phyloP scores from a whole-genome alignment of 495 filamentous ascomycete genomes.

The Daldinia bambusicola region DNA sequence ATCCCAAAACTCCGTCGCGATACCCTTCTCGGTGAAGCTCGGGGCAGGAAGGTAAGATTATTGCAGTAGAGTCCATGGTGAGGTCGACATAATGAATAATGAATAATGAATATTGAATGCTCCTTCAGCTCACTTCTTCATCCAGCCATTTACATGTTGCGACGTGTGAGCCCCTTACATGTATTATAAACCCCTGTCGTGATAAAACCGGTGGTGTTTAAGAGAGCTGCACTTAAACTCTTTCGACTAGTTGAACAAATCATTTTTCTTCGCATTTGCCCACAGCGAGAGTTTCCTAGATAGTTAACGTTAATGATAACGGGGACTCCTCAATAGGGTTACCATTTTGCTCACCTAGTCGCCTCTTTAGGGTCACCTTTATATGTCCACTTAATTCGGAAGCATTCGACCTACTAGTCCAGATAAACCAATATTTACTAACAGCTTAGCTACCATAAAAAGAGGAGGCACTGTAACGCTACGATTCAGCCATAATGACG shows the following conservation, averaged over 20 bases:
- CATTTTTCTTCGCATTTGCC: too few species aligned
- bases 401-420: too few species aligned
- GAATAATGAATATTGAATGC: background rate
- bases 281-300: too few species aligned
- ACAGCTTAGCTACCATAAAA: background rate
- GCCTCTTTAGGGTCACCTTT: too few species aligned
- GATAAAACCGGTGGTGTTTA: background rate
- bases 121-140: background rate
- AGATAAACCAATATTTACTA: background rate
- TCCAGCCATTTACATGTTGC: background rate
- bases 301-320: too few species aligned
- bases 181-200: background rate
- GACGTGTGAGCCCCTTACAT: background rate
- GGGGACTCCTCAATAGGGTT: too few species aligned
- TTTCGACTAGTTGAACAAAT: too few species aligned
- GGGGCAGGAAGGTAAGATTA: conserved; percentile 46
- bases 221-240: too few species aligned
- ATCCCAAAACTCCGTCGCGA: conserved; percentile 12
- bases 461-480: background rate
- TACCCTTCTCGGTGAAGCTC: conserved; percentile 30
- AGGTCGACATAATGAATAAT: background rate
- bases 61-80: background rate
- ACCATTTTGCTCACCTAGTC: too few species aligned
- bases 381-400: too few species aligned
- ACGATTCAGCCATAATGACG: background rate